These are phyloP conservation scores for Populus ilicifolia DNA, from an alignment of 345 rosid genomes.

Conservation along the genomic window DNA sequence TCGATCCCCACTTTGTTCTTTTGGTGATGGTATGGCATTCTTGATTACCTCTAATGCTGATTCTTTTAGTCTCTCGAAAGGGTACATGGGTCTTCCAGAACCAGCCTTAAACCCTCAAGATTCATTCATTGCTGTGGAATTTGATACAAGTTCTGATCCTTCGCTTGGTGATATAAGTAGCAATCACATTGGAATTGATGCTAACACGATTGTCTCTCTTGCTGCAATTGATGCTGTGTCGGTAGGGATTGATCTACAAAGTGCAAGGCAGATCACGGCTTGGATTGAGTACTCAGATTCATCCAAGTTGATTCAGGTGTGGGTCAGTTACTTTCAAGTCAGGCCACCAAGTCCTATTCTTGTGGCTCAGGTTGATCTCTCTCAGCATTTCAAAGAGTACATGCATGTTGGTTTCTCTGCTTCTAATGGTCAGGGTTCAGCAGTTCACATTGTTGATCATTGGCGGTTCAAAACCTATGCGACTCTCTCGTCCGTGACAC, in stretches of 20 bases:
- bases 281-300: constrained; percentile 73
- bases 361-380: constrained; percentile 55
- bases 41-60: constrained; percentile 69
- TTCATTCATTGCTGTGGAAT: constrained; percentile 70
- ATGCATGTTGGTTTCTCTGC: constrained; percentile 89
- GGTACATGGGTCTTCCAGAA: constrained; percentile 65
- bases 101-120: constrained; percentile 37
- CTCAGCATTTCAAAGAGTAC: constrained; percentile 52
- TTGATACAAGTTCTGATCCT: constrained; percentile 62
- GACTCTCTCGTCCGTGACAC: constrained; percentile 22
- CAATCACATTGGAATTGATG: constrained; percentile 67
- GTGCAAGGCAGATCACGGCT: constrained; percentile 50
- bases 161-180: constrained; percentile 50
- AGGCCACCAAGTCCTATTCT: constrained; percentile 59
- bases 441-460: constrained; percentile 47
- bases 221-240: constrained; percentile 50
- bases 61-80: constrained; percentile 56
- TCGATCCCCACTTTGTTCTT: constrained; percentile 51
- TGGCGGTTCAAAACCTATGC: constrained; percentile 64
- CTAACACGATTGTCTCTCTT: constrained; percentile 44
- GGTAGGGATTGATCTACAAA: constrained; percentile 54
- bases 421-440: constrained; percentile 69
- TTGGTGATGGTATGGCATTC: constrained; percentile 76
- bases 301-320: constrained; percentile 52
- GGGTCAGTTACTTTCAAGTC: constrained; percentile 48